Percentiles rank a stretch among this genome's conserved stretches.
Evolutionary conservation across 495 filamentous ascomycete genomes (phyloP).

Genomic region (Aspergillus coremiiformis): DNA sequence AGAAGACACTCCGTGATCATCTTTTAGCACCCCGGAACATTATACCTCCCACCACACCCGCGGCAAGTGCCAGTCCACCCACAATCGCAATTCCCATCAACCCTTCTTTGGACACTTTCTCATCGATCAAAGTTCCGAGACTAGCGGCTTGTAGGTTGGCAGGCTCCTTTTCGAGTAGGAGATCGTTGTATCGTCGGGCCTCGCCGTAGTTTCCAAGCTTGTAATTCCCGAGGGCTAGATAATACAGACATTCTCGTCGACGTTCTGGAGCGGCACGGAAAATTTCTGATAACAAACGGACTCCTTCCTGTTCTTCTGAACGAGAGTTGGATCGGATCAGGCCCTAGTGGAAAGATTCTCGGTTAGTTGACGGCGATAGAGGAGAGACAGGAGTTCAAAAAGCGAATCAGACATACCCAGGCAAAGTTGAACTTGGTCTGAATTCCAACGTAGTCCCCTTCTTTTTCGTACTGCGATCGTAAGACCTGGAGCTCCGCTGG

Average conservation of each 20-base stretch:
- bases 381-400: neutral
- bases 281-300: constrained; percentile 91
- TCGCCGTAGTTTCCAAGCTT: constrained; percentile 96
- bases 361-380: neutral
- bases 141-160: constrained; percentile 83
- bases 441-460: constrained; percentile 90
- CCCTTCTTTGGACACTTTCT: constrained; percentile 91
- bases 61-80: constrained; percentile 85
- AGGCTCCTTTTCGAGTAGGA: constrained; percentile 81
- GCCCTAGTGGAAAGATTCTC: constrained; percentile 46
- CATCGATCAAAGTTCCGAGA: constrained; percentile 79
- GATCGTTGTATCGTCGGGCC: constrained; percentile 87
- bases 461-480: constrained; percentile 88
- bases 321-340: constrained; percentile 85
- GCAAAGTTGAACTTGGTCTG: constrained; percentile 99
- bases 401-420: constrained; percentile 55
- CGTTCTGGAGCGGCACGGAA: constrained; percentile 87
- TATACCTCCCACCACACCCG: constrained; percentile 84
- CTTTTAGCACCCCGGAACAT: constrained; percentile 63
- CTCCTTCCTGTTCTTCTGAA: constrained; percentile 86
- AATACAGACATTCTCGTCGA: constrained; percentile 94
- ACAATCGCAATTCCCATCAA: constrained; percentile 94
- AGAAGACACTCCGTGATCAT: constrained; percentile 37
- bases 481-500: constrained; percentile 85
- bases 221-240: constrained; percentile 93